Evolutionary conservation across 257 asterid genomes (phyloP).

Genomic region (Nicotiana knightiana): DNA sequence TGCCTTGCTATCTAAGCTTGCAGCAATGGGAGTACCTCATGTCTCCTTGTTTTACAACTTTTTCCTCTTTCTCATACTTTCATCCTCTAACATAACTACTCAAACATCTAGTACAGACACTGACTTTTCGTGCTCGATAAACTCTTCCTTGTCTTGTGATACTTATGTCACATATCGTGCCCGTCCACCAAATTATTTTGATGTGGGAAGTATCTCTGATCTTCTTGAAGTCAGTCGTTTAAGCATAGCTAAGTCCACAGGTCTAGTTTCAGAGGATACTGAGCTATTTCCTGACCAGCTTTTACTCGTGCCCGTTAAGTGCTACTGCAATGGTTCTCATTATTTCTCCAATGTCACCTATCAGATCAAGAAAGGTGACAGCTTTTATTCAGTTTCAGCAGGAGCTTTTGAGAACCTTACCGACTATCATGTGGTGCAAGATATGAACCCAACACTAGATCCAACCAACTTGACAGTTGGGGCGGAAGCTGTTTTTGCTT

Average conservation of each 20-base stretch:
- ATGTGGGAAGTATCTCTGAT: constrained; percentile 45
- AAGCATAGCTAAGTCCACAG: constrained; percentile 42
- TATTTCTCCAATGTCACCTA: constrained; percentile 52
- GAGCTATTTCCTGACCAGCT: constrained; percentile 45
- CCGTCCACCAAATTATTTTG: constrained; percentile 33
- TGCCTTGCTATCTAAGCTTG: constrained; percentile 7
- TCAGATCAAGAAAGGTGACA: constrained; percentile 44
- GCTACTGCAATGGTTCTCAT: constrained; percentile 51
- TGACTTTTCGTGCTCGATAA: constrained; percentile 43
- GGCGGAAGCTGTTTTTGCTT: constrained; percentile 40
- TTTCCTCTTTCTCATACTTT: constrained; percentile 25
- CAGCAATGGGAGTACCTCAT: constrained; percentile 38
- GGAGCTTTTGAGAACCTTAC: constrained; percentile 55
- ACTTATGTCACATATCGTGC: constrained; percentile 61
- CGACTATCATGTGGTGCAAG: constrained; percentile 30
- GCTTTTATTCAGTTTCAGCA: constrained; percentile 49
- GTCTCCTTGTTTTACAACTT: constrained; percentile 16
- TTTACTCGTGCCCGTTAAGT: constrained; percentile 47
- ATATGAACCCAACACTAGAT: constrained; percentile 42
- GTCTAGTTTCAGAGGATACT: constrained; percentile 37
- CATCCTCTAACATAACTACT: constrained; percentile 26
- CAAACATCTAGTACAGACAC: constrained; percentile 28
- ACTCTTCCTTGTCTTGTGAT: constrained; percentile 39
- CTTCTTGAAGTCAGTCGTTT: constrained; percentile 48
- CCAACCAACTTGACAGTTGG: constrained; percentile 57